These are phyloP conservation scores for Leucoagaricus sp. DNA, from an alignment of 1,284 basidiomycete species.

Conservation along the genomic window DNA sequence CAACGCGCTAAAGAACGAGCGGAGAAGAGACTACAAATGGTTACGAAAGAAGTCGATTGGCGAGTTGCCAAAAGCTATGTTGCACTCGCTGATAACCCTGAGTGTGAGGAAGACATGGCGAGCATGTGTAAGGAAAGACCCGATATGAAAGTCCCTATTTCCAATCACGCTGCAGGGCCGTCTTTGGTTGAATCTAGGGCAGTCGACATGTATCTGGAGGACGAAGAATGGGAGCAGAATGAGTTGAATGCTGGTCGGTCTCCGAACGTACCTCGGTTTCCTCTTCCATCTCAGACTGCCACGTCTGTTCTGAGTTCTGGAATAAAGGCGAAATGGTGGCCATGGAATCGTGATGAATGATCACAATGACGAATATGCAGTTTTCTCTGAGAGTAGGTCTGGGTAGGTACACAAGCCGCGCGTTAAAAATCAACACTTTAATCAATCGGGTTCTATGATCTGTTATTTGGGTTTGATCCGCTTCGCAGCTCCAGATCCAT, in stretches of 20 bases:
- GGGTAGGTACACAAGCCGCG: too few species aligned
- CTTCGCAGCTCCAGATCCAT: not conserved
- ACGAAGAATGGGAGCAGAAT: conserved; percentile 62
- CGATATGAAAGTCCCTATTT: conserved; percentile 20
- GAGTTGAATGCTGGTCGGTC: conserved; percentile 22
- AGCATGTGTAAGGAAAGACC: conserved; percentile 36
- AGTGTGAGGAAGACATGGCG: conserved; percentile 27
- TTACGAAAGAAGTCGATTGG: conserved; percentile 72
- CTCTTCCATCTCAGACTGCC: not conserved
- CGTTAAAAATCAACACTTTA: too few species aligned
- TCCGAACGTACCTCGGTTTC: conserved; percentile 15
- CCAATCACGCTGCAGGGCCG: not conserved
- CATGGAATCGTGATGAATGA: conserved; percentile 7
- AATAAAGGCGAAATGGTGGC: conserved; percentile 2
- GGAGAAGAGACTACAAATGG: conserved; percentile 57
- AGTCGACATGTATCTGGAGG: conserved; percentile 61
- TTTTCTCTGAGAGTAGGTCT: not conserved
- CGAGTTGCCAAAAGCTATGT: conserved; percentile 67
- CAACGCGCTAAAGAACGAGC: conserved; percentile 54
- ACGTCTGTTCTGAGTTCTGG: not conserved
- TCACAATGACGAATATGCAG: not conserved
- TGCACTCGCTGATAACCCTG: conserved; percentile 53
- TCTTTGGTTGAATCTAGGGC: conserved; percentile 48
- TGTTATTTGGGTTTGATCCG: too few species aligned
- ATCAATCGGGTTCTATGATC: too few species aligned